Evolutionary conservation across 1,284 basidiomycete species (phyloP), one percentile per base, ranked within the genome.

Genomic region (Amylostereum areolatum): DNA sequence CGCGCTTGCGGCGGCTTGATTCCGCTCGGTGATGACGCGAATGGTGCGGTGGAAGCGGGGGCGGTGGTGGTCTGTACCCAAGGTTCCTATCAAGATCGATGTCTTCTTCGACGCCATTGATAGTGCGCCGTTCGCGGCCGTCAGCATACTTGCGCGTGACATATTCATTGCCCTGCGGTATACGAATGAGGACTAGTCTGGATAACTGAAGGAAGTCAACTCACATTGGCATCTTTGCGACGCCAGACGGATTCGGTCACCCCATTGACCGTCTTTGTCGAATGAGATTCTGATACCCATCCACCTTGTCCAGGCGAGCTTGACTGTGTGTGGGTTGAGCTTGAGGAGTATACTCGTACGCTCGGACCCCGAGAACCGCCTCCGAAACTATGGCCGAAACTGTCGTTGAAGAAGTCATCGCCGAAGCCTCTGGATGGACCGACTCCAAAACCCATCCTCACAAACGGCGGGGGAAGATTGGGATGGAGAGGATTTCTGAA

Each of bases 141-240:
- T 88, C 83, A 5, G 81, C 76, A 51, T 75, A 78, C 4, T 72
- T 79, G 46, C 78, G 77, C 3, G 74, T 80, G 40, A 84, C 67
- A 60, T 87, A 83, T 57, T 85, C 82, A 53, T 85, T 87, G 3
- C 87, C 86, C 86, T 89, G 18, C 18, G 18, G 18, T 18, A 18
- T 18, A 18, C 18, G 18, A 18, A 18, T 18, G 18, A 18, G 18
- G 18, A 43, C 39, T 45, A 50, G 37, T 36, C 46, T 33, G 24
- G 18, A 28, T 30, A 10, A 61, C 67, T 53, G 2, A 18, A 6
- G 34, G 7, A 43, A 12, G 27, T n/a, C 5, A 18, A 54, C 68
- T 50, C 58, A 86, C 86, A 47, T 78, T 63, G 43, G 68, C 71
- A 58, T 89, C 84, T 45, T 68, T 66, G 41, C 74, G 73, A 53